Evolutionary conservation across 2,329 filamentous ascomycete species (phyloP).

Genomic region (Ilyonectria sp.): DNA sequence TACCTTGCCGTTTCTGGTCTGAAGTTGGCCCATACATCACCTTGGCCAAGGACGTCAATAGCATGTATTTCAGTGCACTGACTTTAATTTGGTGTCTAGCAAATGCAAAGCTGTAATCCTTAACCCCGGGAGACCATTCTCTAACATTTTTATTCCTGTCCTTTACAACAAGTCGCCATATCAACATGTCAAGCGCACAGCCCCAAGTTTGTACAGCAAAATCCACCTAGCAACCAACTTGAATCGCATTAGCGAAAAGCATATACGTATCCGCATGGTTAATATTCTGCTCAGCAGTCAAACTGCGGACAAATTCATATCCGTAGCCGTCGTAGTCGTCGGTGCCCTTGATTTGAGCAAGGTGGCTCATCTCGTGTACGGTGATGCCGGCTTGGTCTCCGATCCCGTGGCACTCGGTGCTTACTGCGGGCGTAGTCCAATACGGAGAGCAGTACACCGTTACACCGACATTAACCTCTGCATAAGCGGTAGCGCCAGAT

Average conservation of each 20-base stretch:
- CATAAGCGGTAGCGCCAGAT: constrained; percentile 70
- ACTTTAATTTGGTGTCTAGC: too few species aligned
- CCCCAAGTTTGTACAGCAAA: too few species aligned
- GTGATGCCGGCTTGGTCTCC: constrained; percentile 76
- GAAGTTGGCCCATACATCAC: too few species aligned
- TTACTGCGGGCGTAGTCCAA: constrained; percentile 67
- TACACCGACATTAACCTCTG: constrained; percentile 65
- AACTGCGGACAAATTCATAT: constrained; percentile 62
- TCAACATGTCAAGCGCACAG: too few species aligned
- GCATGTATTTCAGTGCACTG: too few species aligned
- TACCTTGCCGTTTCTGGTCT: too few species aligned
- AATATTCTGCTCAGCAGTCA: constrained; percentile 65
- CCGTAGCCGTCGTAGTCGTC: constrained; percentile 71
- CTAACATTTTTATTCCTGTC: too few species aligned
- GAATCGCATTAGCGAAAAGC: constrained; percentile 57
- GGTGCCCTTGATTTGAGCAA: constrained; percentile 69
- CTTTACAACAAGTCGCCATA: too few species aligned
- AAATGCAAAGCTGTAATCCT: too few species aligned
- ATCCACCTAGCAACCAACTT: constrained; percentile 21
- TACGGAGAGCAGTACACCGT: constrained; percentile 74
- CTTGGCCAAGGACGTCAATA: too few species aligned
- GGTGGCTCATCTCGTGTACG: constrained; percentile 76
- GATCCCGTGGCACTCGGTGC: constrained; percentile 68
- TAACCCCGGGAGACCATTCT: too few species aligned
- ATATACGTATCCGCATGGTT: constrained; percentile 74